Base-by-base conservation (phyloP, 257 asterid genomes). In the Linaria vulgaris region DNA sequence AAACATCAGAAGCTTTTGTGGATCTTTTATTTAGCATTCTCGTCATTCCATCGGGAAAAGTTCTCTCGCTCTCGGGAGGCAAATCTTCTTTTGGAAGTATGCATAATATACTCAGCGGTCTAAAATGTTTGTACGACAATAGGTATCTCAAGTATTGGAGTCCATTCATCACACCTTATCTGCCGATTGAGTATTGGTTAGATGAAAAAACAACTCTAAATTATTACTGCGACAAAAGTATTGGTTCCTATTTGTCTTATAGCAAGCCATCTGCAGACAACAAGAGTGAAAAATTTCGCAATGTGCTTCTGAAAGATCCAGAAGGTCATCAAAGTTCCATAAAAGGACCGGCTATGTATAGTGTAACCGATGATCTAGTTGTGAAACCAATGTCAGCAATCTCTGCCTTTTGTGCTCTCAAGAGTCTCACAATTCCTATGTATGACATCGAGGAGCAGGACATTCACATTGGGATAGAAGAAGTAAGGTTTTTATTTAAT, bases 361-460 rank as follows among this genome's bases (percentile, higher is more conserved):
- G 9, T 12, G 61, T 72, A 9, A 13, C 56, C 1, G 60, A 31
- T 62, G 56, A 74, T 68, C 63, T 73, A 34, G 44, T 17, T 0
- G 70, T 73, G 37, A 55, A 24, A 0, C 63, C 24, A 0, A 23
- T 59, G 4, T 27, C 25, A n/a, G 4, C 54, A 4, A 11, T 0
- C 23, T 44, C 72, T 0, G 3, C 4, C 3, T 9, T 66, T 12
- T 44, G 72, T 0, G 0, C 24, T 43, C 64, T 72, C 20, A 37
- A 9, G 12, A 5, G 2, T 21, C n/a, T 52, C 19, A 62, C 30
- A n/a, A 30, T 55, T 56, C 49, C 64, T 39, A 15, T 43, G 1
- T 63, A 31, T 4, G 71, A 71, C 48, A 48, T 66, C 21, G 31
- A 60, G 39, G 69, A 72, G 23, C 8, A 50, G n/a, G 59, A 24